Percentiles rank a stretch among this genome's conserved stretches.
Evolutionary conservation across 352 stramenopile genomes (phyloP).

Genomic region (Phytophthora sp.): DNA sequence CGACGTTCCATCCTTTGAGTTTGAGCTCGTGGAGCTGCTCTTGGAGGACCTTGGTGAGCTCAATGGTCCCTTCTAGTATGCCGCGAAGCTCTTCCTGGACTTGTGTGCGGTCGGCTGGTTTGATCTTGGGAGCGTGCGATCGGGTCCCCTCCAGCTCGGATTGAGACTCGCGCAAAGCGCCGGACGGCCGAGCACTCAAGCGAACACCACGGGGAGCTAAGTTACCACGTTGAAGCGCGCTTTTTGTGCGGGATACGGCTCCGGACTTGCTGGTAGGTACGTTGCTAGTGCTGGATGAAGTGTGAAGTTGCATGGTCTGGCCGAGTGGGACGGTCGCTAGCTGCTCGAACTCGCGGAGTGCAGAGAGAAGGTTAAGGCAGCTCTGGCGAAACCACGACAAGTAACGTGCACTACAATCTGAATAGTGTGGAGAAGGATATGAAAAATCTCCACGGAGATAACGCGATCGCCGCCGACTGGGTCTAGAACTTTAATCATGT

Average conservation of each 20-base stretch:
- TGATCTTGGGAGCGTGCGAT: constrained; percentile 24
- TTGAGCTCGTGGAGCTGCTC: constrained; percentile 82
- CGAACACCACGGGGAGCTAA: constrained; percentile 7
- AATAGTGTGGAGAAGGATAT: constrained; percentile 76
- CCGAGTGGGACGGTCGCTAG: constrained; percentile 67
- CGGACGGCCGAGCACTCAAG: constrained; percentile 8
- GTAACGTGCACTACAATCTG: too few relatives aligned
- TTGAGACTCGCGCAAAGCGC: constrained; percentile 8
- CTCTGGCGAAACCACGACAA: too few relatives aligned
- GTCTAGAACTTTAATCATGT: constrained; percentile 70
- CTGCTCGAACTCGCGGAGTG: constrained; percentile 80
- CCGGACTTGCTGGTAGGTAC: neutral
- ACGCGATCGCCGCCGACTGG: constrained; percentile 44
- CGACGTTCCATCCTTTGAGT: constrained; percentile 81
- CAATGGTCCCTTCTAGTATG: constrained; percentile 67
- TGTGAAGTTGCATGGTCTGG: constrained; percentile 37
- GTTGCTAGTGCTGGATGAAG: neutral
- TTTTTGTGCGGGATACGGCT: neutral
- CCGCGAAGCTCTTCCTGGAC: constrained; percentile 77
- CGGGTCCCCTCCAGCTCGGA: constrained; percentile 10
- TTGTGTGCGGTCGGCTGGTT: constrained; percentile 52
- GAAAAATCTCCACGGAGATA: constrained; percentile 74
- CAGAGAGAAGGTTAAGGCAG: constrained; percentile 51
- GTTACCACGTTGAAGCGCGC: constrained; percentile 2
- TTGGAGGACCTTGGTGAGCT: constrained; percentile 73